Conservation (phyloP, 208 protist species). For the Trypanosoma platydactyli region DNA sequence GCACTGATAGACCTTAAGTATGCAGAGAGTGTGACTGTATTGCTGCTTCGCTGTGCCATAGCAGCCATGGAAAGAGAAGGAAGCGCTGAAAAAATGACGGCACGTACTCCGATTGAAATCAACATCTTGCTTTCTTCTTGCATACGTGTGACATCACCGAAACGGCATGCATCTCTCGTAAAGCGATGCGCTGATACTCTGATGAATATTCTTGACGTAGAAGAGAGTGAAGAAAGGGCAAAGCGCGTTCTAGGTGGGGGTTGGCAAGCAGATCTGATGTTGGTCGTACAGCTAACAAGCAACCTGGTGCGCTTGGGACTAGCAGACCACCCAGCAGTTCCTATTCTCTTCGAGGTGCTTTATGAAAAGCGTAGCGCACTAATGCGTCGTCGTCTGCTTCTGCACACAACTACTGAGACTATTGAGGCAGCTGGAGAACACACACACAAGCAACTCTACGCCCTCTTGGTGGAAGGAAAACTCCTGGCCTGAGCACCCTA, state of each 20-base stretch:
- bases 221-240: neutral
- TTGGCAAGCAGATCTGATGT: conserved; percentile 23
- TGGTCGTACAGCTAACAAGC: conserved; percentile 26
- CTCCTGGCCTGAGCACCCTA: conserved; percentile 27
- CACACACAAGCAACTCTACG: conserved; percentile 44
- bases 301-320: conserved; percentile 23
- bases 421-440: conserved; percentile 36
- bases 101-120: conserved; percentile 10
- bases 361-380: conserved; percentile 58
- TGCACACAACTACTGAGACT: conserved; percentile 47
- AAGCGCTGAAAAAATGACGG: neutral
- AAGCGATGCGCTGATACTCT: conserved; percentile 20
- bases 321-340: conserved; percentile 35
- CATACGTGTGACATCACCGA: neutral
- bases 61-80: neutral
- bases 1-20: neutral
- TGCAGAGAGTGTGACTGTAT: neutral
- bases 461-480: conserved; percentile 31
- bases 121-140: conserved; percentile 21
- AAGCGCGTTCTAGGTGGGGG: neutral
- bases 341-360: conserved; percentile 40
- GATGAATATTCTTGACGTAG: neutral
- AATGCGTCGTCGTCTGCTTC: conserved; percentile 54
- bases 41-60: conserved; percentile 11
- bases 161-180: conserved; percentile 1